phyloP scores from a whole-genome alignment of 371 early-diverging fungal genomes.

The Mucor indicus region DNA sequence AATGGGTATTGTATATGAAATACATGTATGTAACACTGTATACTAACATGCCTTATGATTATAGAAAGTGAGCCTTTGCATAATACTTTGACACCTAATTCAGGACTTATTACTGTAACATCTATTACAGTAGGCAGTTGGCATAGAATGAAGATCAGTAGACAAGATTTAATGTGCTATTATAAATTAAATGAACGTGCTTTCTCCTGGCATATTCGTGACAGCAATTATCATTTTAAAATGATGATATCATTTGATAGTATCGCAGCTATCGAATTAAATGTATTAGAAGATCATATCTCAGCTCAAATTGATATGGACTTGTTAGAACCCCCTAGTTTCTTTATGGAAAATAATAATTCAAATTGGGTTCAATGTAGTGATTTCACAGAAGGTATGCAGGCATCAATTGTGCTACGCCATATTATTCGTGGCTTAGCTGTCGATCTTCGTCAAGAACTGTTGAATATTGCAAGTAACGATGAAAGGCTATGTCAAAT shows the following conservation, averaged over 20 bases:
- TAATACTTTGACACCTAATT: background rate
- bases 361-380: constrained; percentile 66
- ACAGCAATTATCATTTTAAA: constrained; percentile 67
- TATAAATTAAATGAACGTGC: constrained; percentile 50
- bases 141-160: constrained; percentile 69
- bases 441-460: constrained; percentile 49
- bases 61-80: constrained; percentile 18
- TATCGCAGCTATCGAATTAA: constrained; percentile 27
- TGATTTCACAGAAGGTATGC: constrained; percentile 77
- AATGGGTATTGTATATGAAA: constrained; percentile 11
- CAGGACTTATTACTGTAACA: constrained; percentile 39
- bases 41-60: too few species aligned
- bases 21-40: too few species aligned
- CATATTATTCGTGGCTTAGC: constrained; percentile 67
- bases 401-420: constrained; percentile 61
- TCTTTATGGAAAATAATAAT: constrained; percentile 53
- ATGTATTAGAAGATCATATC: constrained; percentile 35
- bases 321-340: constrained; percentile 57
- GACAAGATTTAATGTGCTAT: constrained; percentile 58
- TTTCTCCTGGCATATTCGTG: constrained; percentile 73
- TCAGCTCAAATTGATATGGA: constrained; percentile 58
- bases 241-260: constrained; percentile 56
- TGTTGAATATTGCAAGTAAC: constrained; percentile 28
- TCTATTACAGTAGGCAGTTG: constrained; percentile 72
- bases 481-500: constrained; percentile 36